Base-by-base conservation (phyloP, 257 asterid genomes). In the Ocimum tenuiflorum region DNA sequence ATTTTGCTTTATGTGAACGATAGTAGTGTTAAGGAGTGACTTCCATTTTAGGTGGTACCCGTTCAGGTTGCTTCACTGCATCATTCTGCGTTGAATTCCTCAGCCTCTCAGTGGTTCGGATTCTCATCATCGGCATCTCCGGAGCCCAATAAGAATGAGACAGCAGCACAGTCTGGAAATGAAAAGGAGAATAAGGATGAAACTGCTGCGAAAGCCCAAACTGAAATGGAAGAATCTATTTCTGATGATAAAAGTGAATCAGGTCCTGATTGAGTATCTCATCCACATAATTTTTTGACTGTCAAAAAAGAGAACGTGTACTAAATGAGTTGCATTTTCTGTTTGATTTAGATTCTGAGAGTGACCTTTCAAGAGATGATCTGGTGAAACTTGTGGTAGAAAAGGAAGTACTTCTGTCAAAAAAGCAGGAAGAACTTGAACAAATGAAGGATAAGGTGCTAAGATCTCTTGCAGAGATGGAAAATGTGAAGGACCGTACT, bases 391-490 rank as follows among this genome's bases (percentile, higher is more conserved):
- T 91, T 23, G 80, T 86, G 65, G 74, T 67, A 13, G 96, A 84
- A 86, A 83, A 81, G 82, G 88, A 88, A 70, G 84, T 80, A 60
- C 69, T 75, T 62, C 72, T 91, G 71, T 70, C 47, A 62, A 42
- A 50, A 38, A 88, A 88, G 77, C 82, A 75, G 58, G 79, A 77
- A 61, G 96, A 91, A 75, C 66, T 85, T 65, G 80, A 79, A 71
- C 55, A 65, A 54, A 75, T 82, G 85, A 83, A 88, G 76, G 96
- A 91, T 71, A 86, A 84, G 79, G 85, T 77, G 60, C 79, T 91
- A 53, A 83, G 96, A 47, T 54, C 88, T 17, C 77, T 62, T 46
- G 96, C 97, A 6, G 97, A 91, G 75, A 80, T 83, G 94, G 94
- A 91, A 73, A 91, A 91, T 60, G 78, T 85, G 49, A 86, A 85